Percentiles rank a stretch among this genome's conserved stretches.
These are phyloP conservation scores for Fraxinus baroniana DNA, from an alignment of 305 asterid genomes.

Conservation along the genomic window DNA sequence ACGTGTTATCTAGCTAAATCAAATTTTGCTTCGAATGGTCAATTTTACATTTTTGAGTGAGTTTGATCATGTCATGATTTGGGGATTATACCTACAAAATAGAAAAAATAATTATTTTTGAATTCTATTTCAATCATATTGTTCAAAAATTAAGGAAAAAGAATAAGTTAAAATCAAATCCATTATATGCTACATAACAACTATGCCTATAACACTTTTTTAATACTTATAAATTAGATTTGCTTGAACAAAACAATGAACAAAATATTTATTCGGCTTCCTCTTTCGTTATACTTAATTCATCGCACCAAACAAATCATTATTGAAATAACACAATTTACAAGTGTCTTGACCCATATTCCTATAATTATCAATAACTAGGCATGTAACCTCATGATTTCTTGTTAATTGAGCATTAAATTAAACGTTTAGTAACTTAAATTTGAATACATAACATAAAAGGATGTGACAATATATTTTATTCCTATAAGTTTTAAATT, in stretches of 20 bases:
- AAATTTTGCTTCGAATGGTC: background rate
- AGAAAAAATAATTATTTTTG: background rate
- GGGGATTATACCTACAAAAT: background rate
- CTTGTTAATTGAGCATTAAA: background rate
- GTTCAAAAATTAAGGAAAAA: background rate
- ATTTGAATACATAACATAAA: background rate
- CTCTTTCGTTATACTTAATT: background rate
- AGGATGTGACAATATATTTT: background rate
- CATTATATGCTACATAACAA: background rate
- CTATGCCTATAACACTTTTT: background rate
- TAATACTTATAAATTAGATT: background rate
- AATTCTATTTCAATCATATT: background rate
- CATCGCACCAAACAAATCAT: background rate
- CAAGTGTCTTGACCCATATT: background rate
- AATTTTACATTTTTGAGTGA: background rate
- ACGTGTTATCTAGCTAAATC: background rate
- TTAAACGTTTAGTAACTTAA: background rate
- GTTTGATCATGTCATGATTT: background rate
- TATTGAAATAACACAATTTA: background rate
- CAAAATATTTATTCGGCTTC: too few species aligned
- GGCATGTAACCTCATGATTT: background rate
- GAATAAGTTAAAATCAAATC: too few species aligned
- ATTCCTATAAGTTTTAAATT: background rate
- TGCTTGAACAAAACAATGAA: background rate
- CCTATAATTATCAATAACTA: background rate